Evolutionary conservation across 1,284 basidiomycete genomes (phyloP).

Genomic region (Microbotryum scabiosae): DNA sequence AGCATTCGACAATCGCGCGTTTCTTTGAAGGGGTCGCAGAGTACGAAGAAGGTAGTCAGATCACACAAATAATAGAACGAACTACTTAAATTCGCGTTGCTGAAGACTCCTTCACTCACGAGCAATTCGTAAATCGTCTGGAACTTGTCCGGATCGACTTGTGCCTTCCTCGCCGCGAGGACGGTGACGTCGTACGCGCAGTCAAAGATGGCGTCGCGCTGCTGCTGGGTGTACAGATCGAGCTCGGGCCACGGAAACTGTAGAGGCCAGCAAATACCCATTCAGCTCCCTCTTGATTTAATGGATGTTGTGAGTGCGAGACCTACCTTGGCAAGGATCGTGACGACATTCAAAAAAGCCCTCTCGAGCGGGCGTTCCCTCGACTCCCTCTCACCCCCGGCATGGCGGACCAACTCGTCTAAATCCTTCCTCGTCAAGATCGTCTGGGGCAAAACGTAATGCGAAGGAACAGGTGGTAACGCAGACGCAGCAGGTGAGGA

Average conservation of each 20-base stretch:
- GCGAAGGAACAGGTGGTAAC: conserved; percentile 16
- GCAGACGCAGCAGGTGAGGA: conserved; percentile 15
- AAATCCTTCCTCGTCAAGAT: conserved; percentile 4
- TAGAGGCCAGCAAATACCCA: too few species aligned
- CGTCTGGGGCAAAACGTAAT: conserved; percentile 1
- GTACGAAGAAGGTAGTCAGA: too few species aligned
- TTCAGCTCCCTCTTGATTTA: too few species aligned
- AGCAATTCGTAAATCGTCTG: too few species aligned
- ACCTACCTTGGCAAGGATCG: conserved; percentile 17
- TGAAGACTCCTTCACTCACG: too few species aligned
- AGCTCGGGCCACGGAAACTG: conserved; percentile 17
- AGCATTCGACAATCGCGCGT: too few species aligned
- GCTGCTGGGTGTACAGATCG: conserved; percentile 2
- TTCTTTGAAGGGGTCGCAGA: too few species aligned
- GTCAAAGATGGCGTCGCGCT: conserved; percentile 9
- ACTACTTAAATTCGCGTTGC: too few species aligned
- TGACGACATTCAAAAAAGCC: conserved; percentile 10
- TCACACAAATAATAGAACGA: too few species aligned
- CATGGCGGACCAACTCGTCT: not conserved
- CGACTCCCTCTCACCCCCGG: not conserved
- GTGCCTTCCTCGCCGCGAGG: too few species aligned
- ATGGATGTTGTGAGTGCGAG: too few species aligned
- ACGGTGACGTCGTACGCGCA: not conserved
- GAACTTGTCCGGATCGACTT: too few species aligned
- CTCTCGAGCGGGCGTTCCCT: conserved; percentile 4